These are phyloP conservation scores for Auricularia cornea DNA, from an alignment of 768 basidiomycete genomes.

Conservation along the genomic window DNA sequence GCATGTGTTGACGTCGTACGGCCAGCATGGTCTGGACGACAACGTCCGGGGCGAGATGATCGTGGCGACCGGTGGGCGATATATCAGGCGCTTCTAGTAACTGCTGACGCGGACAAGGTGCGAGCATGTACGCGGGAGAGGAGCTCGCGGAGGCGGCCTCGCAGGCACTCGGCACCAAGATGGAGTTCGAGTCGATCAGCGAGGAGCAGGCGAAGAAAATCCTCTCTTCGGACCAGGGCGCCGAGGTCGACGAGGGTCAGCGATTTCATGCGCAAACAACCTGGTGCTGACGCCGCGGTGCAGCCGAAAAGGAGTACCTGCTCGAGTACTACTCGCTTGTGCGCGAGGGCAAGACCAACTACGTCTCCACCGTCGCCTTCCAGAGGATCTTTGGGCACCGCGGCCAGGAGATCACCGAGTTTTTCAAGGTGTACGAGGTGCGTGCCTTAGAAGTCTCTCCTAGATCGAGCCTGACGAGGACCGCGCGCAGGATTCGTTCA, in stretches of 20 bases:
- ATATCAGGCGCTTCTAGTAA: neutral
- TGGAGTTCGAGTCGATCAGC: conserved; percentile 18
- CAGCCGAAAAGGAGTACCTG: conserved; percentile 24
- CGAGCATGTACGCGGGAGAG: conserved; percentile 15
- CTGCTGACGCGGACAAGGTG: neutral
- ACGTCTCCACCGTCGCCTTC: conserved; percentile 16
- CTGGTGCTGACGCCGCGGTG: conserved; percentile 1
- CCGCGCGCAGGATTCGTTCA: neutral
- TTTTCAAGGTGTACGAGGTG: neutral
- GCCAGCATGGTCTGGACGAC: conserved; percentile 24
- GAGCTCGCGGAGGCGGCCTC: conserved; percentile 19
- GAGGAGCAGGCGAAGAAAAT: conserved; percentile 10
- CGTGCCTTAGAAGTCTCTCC: neutral
- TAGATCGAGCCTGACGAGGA: too few relatives aligned
- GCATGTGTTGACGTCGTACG: conserved; percentile 19
- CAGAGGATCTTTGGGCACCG: conserved; percentile 12
- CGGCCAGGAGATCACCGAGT: neutral
- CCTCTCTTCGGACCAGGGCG: neutral
- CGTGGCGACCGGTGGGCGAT: conserved; percentile 15
- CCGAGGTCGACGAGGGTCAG: neutral
- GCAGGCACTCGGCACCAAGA: conserved; percentile 14
- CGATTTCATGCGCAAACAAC: too few relatives aligned
- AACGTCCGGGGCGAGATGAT: conserved; percentile 22
- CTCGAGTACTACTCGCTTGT: conserved; percentile 25
- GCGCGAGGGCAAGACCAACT: conserved; percentile 26